These are phyloP conservation scores for Dactylellina cionopaga DNA, from an alignment of 2,329 filamentous ascomycete genomes.

Conservation along the genomic window DNA sequence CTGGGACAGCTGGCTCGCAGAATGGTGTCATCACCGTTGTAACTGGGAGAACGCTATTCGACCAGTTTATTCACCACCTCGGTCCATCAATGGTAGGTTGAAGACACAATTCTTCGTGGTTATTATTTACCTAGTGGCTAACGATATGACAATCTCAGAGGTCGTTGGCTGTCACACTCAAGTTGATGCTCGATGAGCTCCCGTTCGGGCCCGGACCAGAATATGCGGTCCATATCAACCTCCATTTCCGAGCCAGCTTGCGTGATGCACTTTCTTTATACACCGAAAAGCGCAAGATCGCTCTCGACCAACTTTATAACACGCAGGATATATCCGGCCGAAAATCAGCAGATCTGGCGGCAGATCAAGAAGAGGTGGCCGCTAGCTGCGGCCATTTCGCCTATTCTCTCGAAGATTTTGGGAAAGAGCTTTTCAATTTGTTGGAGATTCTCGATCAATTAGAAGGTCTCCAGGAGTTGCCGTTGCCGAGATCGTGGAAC, in stretches of 20 bases:
- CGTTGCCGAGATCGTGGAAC: slow-evolving; percentile 75
- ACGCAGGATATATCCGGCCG: slow-evolving; percentile 75
- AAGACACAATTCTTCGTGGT: not conserved
- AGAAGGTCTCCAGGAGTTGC: slow-evolving; percentile 74
- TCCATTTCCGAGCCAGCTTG: slow-evolving; percentile 81
- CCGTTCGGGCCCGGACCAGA: slow-evolving; percentile 78
- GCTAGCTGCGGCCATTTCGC: slow-evolving; percentile 98
- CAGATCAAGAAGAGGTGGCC: slow-evolving; percentile 95
- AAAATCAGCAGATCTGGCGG: slow-evolving; percentile 78
- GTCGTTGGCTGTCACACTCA: slow-evolving; percentile 89
- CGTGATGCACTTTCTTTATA: slow-evolving; percentile 83
- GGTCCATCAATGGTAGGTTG: slow-evolving; percentile 82
- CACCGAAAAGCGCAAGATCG: slow-evolving; percentile 76
- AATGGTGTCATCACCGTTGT: slow-evolving; percentile 21
- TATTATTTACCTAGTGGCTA: not conserved
- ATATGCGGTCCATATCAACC: slow-evolving; percentile 77
- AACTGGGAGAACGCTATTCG: slow-evolving; percentile 83
- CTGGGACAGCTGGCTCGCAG: slow-evolving; percentile 7
- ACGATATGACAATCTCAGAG: slow-evolving; percentile 66
- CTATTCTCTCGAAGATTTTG: slow-evolving; percentile 89
- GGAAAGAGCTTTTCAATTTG: slow-evolving; percentile 85
- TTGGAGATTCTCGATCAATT: slow-evolving; percentile 86
- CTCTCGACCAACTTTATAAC: slow-evolving; percentile 81
- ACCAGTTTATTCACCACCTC: slow-evolving; percentile 85
- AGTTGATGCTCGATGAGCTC: slow-evolving; percentile 85